phyloP scores from a whole-genome alignment of 2,329 filamentous ascomycete genomes.

The Penicillium corylophilum region DNA sequence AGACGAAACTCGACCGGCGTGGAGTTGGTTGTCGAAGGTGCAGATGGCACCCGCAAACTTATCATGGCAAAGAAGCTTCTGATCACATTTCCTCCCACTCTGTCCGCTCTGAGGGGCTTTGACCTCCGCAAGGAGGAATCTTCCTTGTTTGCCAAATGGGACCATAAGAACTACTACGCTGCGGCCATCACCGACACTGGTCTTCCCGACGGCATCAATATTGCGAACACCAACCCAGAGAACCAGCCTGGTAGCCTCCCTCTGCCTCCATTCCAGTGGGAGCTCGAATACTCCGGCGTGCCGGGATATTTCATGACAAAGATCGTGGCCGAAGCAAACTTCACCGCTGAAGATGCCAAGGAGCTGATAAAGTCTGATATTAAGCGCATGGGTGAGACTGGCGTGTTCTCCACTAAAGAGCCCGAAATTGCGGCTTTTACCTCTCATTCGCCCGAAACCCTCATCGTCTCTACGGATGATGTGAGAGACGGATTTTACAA shows the following conservation, averaged over 20 bases:
- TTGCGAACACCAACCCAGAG: conserved; percentile 25
- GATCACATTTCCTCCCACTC: conserved; percentile 43
- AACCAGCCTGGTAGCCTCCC: conserved; percentile 30
- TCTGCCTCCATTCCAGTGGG: conserved; percentile 9
- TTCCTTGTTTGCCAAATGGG: conserved; percentile 38
- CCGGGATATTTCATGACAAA: conserved; percentile 12
- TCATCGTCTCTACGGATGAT: conserved; percentile 21
- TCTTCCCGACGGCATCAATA: conserved; percentile 27
- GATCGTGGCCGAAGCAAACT: conserved; percentile 9
- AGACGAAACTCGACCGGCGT: conserved; percentile 31
- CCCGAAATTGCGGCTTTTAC: conserved; percentile 34
- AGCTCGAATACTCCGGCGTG: conserved; percentile 5
- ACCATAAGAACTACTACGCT: conserved; percentile 37
- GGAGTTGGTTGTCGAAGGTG: conserved; percentile 27
- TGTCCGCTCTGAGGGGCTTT: conserved; percentile 37
- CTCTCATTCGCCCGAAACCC: conserved; percentile 38
- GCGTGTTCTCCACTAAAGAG: conserved; percentile 1
- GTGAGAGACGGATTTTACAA: conserved; percentile 43
- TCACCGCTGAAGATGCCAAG: conserved; percentile 25
- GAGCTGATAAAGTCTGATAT: conserved; percentile 11
- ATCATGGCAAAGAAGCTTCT: conserved; percentile 44
- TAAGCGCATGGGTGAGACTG: conserved; percentile 1
- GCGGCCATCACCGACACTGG: conserved; percentile 38
- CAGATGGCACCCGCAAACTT: conserved; percentile 25
- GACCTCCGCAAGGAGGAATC: conserved; percentile 37